Percentiles rank a stretch among this genome's conserved stretches.
Conservation (phyloP, 2,329 filamentous ascomycete species). For the Fusarium chuoi region DNA sequence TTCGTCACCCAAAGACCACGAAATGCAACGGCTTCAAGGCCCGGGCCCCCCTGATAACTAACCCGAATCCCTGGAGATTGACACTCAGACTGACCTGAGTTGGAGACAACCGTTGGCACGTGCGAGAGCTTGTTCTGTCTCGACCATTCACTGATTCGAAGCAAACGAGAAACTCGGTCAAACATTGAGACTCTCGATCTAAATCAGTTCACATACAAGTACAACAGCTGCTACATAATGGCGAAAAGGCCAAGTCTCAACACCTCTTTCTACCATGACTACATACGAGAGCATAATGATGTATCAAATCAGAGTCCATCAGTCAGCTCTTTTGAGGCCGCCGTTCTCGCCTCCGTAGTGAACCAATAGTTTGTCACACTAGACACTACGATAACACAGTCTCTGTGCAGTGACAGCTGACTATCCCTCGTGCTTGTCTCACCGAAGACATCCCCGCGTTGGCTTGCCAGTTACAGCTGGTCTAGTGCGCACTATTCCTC, state of each 20-base stretch:
- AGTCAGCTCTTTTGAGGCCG: constrained; percentile 24
- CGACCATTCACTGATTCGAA: constrained; percentile 10
- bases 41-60: constrained; percentile 22
- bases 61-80: constrained; percentile 14
- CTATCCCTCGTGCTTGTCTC: constrained; percentile 30
- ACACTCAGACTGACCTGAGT: background rate
- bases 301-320: constrained; percentile 4
- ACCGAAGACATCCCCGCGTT: constrained; percentile 27
- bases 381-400: constrained; percentile 14
- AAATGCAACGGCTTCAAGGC: constrained; percentile 1
- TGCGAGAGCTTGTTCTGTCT: constrained; percentile 37
- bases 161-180: constrained; percentile 26
- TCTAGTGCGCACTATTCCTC: constrained; percentile 16
- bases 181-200: constrained; percentile 1
- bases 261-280: constrained; percentile 20
- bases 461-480: constrained; percentile 7
- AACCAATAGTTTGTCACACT: constrained; percentile 14
- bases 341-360: constrained; percentile 11
- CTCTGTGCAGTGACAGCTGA: constrained; percentile 27
- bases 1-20: constrained; percentile 11
- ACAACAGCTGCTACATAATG: background rate
- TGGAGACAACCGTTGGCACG: constrained; percentile 38
- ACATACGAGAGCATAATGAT: constrained; percentile 24
- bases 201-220: constrained; percentile 7
- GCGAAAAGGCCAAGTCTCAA: constrained; percentile 25